Conservation (phyloP, 768 basidiomycete genomes). For the Pisolithus sp. region DNA sequence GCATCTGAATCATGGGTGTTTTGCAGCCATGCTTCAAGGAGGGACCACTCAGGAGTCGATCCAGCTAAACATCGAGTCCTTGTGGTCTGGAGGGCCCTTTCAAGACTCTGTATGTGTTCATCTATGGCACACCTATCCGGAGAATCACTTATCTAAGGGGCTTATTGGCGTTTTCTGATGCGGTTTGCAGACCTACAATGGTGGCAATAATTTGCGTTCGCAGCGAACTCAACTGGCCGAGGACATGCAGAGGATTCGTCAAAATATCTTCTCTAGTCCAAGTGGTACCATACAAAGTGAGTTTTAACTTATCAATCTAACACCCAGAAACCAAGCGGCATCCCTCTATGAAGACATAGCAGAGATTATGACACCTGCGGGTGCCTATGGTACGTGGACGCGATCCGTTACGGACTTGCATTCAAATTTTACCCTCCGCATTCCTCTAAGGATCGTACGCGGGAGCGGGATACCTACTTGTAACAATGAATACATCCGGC, state of each 20-base stretch:
- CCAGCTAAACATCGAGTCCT: conserved; percentile 68
- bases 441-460: conserved; percentile 53
- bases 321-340: background rate
- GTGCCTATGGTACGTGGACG: conserved; percentile 49
- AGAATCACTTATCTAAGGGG: background rate
- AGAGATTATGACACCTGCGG: conserved; percentile 45
- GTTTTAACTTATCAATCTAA: background rate
- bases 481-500: conserved; percentile 38
- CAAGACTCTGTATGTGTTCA: conserved; percentile 45
- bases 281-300: conserved; percentile 55
- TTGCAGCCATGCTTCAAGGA: conserved; percentile 58
- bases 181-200: conserved; percentile 48
- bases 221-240: conserved; percentile 39
- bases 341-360: conserved; percentile 39
- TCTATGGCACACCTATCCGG: background rate
- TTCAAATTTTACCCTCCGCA: background rate
- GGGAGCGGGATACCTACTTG: conserved; percentile 55
- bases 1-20: background rate
- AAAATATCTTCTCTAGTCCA: conserved; percentile 50
- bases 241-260: conserved; percentile 47
- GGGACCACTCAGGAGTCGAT: conserved; percentile 53
- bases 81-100: conserved; percentile 74
- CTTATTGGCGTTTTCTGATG: background rate
- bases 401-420: background rate
- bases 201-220: conserved; percentile 53